Evolutionary conservation across 2,329 filamentous ascomycete species (phyloP), one percentile per base, ranked within the genome.

Genomic region (Paracorniculantispora psalliotae): DNA sequence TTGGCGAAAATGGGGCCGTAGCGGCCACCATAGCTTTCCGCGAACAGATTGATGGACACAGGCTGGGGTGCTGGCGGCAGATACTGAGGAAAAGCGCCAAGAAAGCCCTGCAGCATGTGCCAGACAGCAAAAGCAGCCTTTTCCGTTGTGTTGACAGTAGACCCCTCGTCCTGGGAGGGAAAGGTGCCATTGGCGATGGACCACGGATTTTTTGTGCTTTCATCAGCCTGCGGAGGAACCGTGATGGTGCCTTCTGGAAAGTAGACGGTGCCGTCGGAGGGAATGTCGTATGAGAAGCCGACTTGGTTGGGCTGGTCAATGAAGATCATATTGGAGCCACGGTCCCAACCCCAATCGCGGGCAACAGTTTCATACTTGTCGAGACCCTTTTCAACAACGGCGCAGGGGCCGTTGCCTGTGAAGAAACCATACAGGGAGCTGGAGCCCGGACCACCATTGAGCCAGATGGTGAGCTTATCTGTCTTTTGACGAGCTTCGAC

Each of bases 261-360:
- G 61, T 83, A 72, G 23, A 85, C 67, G 7, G 85, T 86, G 17
- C 81, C 81, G 65, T 90, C 86, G 9, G 80, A 83, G 8, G 80
- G 75, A 26, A 77, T 79, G 67, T 91, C 89, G 67, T 83, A 86
- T 2, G 86, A 89, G 63, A 88, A 86, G 26, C 84, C 83, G 51
- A 90, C 83, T 71, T 90, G 86, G 62, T 86, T 86, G 25, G 86
- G 86, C 81, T 91, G 80, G 66, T 82, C 80, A 60, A 86, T 80
- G 68, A 81, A 86, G 50, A 86, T 73, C 75, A 80, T 78, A 61
- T 80, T 80, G 59, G 77, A 78, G 53, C 72, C 73, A 28, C 75
- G 77, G 68, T 89, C 85, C 86, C 85, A 89, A 17, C 84, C 83
- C 81, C 83, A 89, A 67, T 83, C 77, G 54, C 83, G 77, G 10